These are phyloP conservation scores for Tricholoma sp. DNA, from an alignment of 768 basidiomycete species.

Conservation along the genomic window DNA sequence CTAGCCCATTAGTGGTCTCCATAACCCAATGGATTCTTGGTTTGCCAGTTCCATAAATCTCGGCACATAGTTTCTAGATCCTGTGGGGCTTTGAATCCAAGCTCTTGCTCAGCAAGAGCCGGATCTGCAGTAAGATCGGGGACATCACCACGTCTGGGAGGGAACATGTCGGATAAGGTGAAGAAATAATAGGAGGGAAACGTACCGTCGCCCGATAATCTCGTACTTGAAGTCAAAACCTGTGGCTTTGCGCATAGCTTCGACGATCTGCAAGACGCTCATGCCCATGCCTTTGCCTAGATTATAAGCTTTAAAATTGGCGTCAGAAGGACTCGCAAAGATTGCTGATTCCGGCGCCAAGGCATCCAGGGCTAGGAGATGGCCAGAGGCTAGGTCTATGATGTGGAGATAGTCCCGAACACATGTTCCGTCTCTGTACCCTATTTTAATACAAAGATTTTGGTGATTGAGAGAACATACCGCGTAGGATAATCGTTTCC, in stretches of 20 bases:
- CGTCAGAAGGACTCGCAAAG: slow-evolving; percentile 52
- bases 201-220: slow-evolving; percentile 86
- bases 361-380: slow-evolving; percentile 86
- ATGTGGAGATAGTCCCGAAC: slow-evolving; percentile 95
- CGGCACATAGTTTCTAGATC: slow-evolving; percentile 89
- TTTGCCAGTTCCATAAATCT: slow-evolving; percentile 99
- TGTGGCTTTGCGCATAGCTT: slow-evolving; percentile 90
- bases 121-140: slow-evolving; percentile 97
- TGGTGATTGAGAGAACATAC: slow-evolving; percentile 35
- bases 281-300: slow-evolving; percentile 90
- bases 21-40: slow-evolving; percentile 84
- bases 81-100: slow-evolving; percentile 83
- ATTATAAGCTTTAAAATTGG: slow-evolving; percentile 91
- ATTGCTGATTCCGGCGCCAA: slow-evolving; percentile 54
- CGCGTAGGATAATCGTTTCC: slow-evolving; percentile 96
- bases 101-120: slow-evolving; percentile 82
- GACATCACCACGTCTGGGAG: slow-evolving; percentile 82
- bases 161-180: background rate
- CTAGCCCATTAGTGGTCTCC: slow-evolving; percentile 12
- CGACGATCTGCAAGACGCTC: slow-evolving; percentile 90
- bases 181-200: slow-evolving; percentile 3
- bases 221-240: slow-evolving; percentile 86
- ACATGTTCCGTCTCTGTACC: slow-evolving; percentile 84
- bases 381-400: slow-evolving; percentile 92
- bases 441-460: background rate